Percentiles rank a stretch among this genome's conserved stretches.
phyloP scores from a whole-genome alignment of 1,284 basidiomycete species.

The Quambalaria eucalypti region DNA sequence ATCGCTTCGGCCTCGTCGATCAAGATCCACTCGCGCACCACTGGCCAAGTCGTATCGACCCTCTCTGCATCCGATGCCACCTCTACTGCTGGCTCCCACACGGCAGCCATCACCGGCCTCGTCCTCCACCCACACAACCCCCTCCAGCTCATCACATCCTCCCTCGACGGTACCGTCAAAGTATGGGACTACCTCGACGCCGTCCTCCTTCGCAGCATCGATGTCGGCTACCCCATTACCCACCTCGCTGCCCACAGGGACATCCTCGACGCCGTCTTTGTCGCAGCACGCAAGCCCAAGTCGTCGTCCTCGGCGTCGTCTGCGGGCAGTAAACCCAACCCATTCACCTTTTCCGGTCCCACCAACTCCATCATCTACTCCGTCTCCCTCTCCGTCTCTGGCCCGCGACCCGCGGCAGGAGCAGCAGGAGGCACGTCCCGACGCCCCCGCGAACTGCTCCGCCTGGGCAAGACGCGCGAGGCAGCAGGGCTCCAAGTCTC shows the following conservation, averaged over 20 bases:
- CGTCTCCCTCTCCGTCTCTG: slow-evolving; percentile 20
- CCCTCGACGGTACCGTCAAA: slow-evolving; percentile 71
- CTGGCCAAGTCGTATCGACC: slow-evolving; percentile 37
- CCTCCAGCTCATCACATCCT: slow-evolving; percentile 79
- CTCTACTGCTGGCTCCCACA: slow-evolving; percentile 14
- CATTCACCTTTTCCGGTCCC: slow-evolving; percentile 3
- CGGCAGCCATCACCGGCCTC: slow-evolving; percentile 56
- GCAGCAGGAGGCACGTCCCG: slow-evolving; percentile 7
- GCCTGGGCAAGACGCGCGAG: slow-evolving; percentile 52
- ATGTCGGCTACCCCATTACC: slow-evolving; percentile 59
- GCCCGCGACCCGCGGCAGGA: background rate
- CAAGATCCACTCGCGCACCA: slow-evolving; percentile 33
- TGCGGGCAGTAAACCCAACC: slow-evolving; percentile 8
- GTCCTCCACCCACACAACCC: slow-evolving; percentile 74
- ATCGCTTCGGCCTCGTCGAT: slow-evolving; percentile 31
- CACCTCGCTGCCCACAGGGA: slow-evolving; percentile 62
- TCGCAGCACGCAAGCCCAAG: slow-evolving; percentile 58
- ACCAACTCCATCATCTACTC: slow-evolving; percentile 28
- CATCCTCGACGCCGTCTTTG: slow-evolving; percentile 59
- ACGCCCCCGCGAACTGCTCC: slow-evolving; percentile 49
- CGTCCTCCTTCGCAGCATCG: slow-evolving; percentile 56
- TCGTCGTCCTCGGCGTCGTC: background rate
- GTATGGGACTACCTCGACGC: slow-evolving; percentile 92
- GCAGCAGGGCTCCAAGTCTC: slow-evolving; percentile 57
- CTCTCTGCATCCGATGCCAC: slow-evolving; percentile 17